Conservation (phyloP, 768 basidiomycete species). For the Candolleomyces efflorescens region DNA sequence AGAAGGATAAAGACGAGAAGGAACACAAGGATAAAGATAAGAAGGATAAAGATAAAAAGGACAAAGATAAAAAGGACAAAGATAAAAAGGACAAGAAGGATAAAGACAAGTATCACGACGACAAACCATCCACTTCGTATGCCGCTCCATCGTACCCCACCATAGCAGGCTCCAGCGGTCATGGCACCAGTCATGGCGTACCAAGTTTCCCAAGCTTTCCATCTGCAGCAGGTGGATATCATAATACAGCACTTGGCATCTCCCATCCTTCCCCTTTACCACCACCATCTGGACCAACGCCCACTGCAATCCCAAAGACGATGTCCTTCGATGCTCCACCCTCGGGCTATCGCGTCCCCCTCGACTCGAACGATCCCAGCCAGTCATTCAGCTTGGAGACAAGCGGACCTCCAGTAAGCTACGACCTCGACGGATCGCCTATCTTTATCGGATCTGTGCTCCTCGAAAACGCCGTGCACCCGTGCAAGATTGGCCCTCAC, state of each 20-base stretch:
- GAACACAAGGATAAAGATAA: conserved; percentile 24
- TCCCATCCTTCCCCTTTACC: not conserved
- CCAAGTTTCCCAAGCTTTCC: not conserved
- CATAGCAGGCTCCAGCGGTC: not conserved
- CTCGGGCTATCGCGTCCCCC: conserved; percentile 64
- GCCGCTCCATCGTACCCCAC: not conserved
- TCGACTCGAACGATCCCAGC: conserved; percentile 32
- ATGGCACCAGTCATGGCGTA: not conserved
- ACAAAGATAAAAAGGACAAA: conserved; percentile 14
- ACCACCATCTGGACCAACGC: conserved; percentile 2
- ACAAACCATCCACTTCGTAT: not conserved
- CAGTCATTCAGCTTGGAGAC: conserved; percentile 34
- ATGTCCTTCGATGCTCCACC: conserved; percentile 28
- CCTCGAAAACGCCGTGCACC: conserved; percentile 64
- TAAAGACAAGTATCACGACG: conserved; percentile 4
- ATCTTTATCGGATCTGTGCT: conserved; percentile 75
- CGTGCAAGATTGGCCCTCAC: conserved; percentile 73
- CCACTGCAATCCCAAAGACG: too few species aligned
- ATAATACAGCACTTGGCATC: not conserved
- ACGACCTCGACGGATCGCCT: conserved; percentile 58
- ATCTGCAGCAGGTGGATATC: not conserved
- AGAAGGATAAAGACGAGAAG: conserved; percentile 21
- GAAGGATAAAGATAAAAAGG: conserved; percentile 13
- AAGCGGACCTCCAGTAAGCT: conserved; percentile 44
- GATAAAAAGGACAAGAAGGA: conserved; percentile 15